Evolutionary conservation across 2,329 filamentous ascomycete species (phyloP), one percentile per base, ranked within the genome.

Genomic region (Lasiodiplodia sp.): DNA sequence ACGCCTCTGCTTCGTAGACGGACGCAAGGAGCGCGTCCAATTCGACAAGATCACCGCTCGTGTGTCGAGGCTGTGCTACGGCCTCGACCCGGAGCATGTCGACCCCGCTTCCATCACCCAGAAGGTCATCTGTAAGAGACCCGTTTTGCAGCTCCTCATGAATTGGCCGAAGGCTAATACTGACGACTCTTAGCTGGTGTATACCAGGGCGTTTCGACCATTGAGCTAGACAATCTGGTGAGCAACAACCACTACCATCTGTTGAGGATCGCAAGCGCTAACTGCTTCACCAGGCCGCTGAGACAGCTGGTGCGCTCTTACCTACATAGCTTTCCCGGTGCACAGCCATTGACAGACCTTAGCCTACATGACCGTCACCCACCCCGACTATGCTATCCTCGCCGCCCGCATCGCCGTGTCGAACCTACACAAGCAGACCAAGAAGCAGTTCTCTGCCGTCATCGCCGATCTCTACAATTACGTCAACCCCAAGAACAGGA

Each of bases 41-140:
- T 99, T 99, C 86, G 96, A 99, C 88, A 99, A 99, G 86, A 99
- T 99, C 88, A 98, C 96, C 78, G 96, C 96, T 77, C 94, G 96
- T 83, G 96, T 99, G 74, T 98, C 96, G 57, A 90, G 96, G 78
- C 87, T 99, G 78, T 99, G 96, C 88, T 99, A 99, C 82, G 95
- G 95, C 73, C 91, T 99, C 69, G 96, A 99, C 79, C 89, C 92
- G 63, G 95, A 92, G 75, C 96, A 99, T 85, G 93, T 99, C 77
- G 96, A 99, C 84, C 93, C 96, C 68, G 96, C 96, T 73, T 94
- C 95, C 78, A 99, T 99, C 80, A 99, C 96, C 70, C 94, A 97
- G 85, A 99, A 98, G 84, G 96, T 99, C 82, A 99, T 99, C 81
- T 97, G 60, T 64, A 64, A 64, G 60, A 25, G 7, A 16, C 8